A percentile compares a stretch with the other conserved stretches of the same genome.
These are phyloP conservation scores for Fragilaria radians DNA, from an alignment of 108 stramenopile genomes.

Conservation along the genomic window DNA sequence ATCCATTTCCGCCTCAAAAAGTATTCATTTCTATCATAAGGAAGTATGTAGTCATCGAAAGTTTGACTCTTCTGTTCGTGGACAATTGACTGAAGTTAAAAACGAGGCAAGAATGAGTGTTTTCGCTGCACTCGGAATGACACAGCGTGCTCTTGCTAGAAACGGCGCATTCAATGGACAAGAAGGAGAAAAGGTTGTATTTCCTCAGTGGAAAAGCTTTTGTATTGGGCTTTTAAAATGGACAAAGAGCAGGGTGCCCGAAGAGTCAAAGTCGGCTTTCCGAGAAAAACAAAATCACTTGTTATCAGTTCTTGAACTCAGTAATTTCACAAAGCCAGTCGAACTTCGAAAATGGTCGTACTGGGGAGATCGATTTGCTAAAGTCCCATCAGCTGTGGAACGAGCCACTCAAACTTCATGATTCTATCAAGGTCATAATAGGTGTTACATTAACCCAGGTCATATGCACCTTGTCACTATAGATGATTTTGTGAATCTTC, in stretches of 20 bases:
- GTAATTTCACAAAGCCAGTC: background rate
- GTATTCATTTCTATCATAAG: conserved; percentile 5
- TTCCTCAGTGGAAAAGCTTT: conserved; percentile 1
- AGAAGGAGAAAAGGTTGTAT: background rate
- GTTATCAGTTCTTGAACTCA: background rate
- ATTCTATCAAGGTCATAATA: too few relatives aligned
- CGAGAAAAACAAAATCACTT: background rate
- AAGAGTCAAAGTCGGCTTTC: background rate
- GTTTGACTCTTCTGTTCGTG: background rate
- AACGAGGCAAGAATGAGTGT: background rate
- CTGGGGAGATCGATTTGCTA: background rate
- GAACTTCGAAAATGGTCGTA: background rate
- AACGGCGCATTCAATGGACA: background rate
- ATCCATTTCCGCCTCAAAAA: conserved; percentile 3
- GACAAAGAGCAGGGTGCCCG: background rate
- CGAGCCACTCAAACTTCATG: too few relatives aligned
- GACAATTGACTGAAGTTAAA: background rate
- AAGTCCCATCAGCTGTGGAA: background rate
- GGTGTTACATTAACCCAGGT: too few relatives aligned
- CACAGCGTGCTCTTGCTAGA: conserved; percentile 5
- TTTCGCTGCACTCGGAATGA: background rate
- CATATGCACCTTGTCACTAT: too few relatives aligned
- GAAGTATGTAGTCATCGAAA: conserved; percentile 4
- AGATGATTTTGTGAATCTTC: too few relatives aligned
- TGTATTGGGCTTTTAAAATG: background rate